These are phyloP conservation scores for Bryum argenteum DNA, from an alignment of 225 moss, liverwort and hornwort genomes.

Conservation along the genomic window DNA sequence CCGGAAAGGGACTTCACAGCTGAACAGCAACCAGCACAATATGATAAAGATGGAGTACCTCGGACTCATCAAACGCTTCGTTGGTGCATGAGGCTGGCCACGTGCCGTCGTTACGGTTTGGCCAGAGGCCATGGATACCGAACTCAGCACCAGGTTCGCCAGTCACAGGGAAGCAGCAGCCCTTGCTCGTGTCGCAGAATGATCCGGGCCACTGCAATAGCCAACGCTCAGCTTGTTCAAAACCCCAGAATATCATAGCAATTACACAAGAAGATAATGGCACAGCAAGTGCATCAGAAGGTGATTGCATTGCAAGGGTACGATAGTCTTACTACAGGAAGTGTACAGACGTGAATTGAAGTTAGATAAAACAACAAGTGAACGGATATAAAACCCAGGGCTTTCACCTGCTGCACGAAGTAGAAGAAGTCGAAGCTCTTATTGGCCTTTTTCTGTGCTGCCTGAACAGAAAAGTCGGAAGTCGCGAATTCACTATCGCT, in stretches of 20 bases:
- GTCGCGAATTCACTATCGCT: slow-evolving; percentile 23
- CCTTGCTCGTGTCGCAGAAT: slow-evolving; percentile 55
- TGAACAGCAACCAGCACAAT: not conserved
- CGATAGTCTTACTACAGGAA: not conserved
- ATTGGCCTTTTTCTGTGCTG: slow-evolving; percentile 8
- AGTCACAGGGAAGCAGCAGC: slow-evolving; percentile 74
- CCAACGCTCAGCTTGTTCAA: not conserved
- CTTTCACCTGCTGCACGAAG: slow-evolving; percentile 50
- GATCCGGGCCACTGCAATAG: slow-evolving; percentile 85
- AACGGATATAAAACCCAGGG: not conserved
- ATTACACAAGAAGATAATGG: not conserved
- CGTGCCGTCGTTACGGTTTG: slow-evolving; percentile 77
- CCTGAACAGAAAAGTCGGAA: not conserved
- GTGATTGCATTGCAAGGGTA: too few relatives aligned
- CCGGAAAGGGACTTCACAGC: too few relatives aligned
- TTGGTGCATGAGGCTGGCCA: slow-evolving; percentile 62
- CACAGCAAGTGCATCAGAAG: too few relatives aligned
- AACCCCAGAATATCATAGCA: not conserved
- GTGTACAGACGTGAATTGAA: not conserved
- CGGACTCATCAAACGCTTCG: slow-evolving; percentile 45
- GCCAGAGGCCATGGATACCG: slow-evolving; percentile 94
- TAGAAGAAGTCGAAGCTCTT: slow-evolving; percentile 47
- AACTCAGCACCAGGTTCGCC: slow-evolving; percentile 73
- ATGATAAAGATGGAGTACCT: slow-evolving; percentile 42
- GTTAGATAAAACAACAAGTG: too few relatives aligned